Evolutionary conservation across 805 yeast species (phyloP).

Genomic region (Kazachstania bromeliacearum): DNA sequence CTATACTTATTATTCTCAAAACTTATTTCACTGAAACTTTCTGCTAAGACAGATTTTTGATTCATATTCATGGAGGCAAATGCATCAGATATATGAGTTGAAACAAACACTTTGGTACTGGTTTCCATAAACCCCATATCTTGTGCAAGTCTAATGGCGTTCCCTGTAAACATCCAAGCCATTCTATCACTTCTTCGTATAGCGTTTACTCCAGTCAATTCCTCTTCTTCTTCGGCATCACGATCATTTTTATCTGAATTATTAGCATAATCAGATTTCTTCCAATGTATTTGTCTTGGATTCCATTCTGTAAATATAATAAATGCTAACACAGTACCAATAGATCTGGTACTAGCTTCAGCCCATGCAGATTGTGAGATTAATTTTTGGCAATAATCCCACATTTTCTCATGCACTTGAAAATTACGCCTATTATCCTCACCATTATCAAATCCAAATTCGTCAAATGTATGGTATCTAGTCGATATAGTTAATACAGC

Average conservation of each 20-base stretch:
- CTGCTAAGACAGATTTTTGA: conserved; percentile 66
- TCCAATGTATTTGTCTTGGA: conserved; percentile 86
- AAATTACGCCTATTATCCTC: conserved; percentile 36
- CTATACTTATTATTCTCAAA: conserved; percentile 4
- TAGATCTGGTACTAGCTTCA: conserved; percentile 76
- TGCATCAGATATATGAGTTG: conserved; percentile 78
- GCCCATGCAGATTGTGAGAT: conserved; percentile 91
- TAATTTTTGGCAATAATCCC: conserved; percentile 76
- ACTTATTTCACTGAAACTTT: conserved; percentile 59
- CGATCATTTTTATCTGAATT: conserved; percentile 17
- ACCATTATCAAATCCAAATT: conserved; percentile 28
- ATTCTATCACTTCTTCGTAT: conserved; percentile 79
- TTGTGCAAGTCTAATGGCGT: conserved; percentile 78
- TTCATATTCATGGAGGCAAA: conserved; percentile 75
- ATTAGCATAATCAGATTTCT: conserved; percentile 78
- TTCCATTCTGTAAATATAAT: conserved; percentile 89
- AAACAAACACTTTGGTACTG: conserved; percentile 64
- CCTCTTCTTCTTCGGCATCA: conserved; percentile 40
- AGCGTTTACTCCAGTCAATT: conserved; percentile 69
- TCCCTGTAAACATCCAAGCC: conserved; percentile 91
- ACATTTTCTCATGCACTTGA: conserved; percentile 65
- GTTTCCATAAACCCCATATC: conserved; percentile 74
- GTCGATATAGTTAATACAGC: conserved; percentile 74
- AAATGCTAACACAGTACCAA: conserved; percentile 81
- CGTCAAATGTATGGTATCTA: conserved; percentile 56